These are phyloP conservation scores for Trametes cingulata DNA, from an alignment of 768 basidiomycete species.

Conservation along the genomic window DNA sequence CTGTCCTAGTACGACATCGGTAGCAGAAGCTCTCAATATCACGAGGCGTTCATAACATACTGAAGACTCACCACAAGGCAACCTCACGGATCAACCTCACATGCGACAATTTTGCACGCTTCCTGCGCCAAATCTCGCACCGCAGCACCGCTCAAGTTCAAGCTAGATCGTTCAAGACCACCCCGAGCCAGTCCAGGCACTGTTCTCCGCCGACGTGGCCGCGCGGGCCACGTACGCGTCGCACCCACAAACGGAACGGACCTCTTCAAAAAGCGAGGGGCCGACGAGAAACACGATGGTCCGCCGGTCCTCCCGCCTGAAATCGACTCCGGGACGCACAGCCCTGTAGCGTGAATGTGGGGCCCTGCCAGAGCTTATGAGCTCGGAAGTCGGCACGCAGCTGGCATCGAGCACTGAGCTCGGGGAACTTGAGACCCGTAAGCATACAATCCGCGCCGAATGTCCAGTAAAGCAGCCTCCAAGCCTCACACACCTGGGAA, in stretches of 20 bases:
- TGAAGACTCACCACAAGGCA: not conserved
- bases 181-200: not conserved
- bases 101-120: no score
- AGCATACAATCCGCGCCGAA: no score
- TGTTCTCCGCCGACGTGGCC: not conserved
- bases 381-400: not conserved
- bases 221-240: not conserved
- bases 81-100: not conserved
- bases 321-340: not conserved
- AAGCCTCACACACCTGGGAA: not conserved
- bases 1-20: no score
- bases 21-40: no score
- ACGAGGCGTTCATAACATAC: no score
- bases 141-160: not conserved
- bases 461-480: not conserved
- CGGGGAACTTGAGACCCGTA: no score
- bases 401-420: not conserved
- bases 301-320: not conserved
- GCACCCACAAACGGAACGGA: not conserved
- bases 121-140: no score
- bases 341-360: conserved; percentile 7
- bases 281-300: not conserved
- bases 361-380: not conserved
- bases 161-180: not conserved
- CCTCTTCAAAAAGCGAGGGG: not conserved